Percentiles rank a stretch among this genome's conserved stretches.
phyloP scores from a whole-genome alignment of 192 early-diverging fungal species.

The Entophlyctis luteolus region DNA sequence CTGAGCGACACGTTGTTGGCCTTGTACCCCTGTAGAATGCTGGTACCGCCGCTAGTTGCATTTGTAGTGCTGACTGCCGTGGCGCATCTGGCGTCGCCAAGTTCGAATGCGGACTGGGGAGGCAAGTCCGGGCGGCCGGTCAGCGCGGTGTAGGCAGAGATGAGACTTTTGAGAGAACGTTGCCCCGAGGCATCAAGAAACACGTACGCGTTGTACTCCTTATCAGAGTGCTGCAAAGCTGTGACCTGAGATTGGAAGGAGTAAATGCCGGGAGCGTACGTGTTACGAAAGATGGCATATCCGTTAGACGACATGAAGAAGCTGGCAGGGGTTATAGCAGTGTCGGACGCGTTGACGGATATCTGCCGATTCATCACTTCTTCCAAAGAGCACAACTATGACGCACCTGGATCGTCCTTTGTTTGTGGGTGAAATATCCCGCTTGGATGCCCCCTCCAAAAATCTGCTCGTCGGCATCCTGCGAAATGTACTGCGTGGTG shows the following conservation, averaged over 20 bases:
- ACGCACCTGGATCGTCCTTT: neutral
- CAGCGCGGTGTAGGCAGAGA: neutral
- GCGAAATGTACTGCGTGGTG: neutral
- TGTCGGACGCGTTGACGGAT: constrained; percentile 6
- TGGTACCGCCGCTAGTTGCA: neutral
- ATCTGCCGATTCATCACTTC: no score
- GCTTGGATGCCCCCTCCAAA: constrained; percentile 18
- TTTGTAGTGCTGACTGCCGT: no score
- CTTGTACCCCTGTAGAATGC: neutral
- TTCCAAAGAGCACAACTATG: no score
- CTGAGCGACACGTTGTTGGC: constrained; percentile 10
- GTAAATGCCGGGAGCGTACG: constrained; percentile 8
- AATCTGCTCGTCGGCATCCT: neutral
- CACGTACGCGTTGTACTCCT: constrained; percentile 2
- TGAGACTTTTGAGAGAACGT: neutral
- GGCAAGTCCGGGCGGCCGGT: constrained; percentile 10
- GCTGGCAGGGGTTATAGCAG: neutral
- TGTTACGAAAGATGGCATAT: constrained; percentile 18
- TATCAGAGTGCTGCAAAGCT: constrained; percentile 1
- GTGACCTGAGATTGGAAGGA: neutral
- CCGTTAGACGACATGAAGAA: constrained; percentile 8
- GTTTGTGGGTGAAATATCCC: constrained; percentile 9
- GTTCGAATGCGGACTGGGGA: constrained; percentile 3
- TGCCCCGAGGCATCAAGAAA: neutral
- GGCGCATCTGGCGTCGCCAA: constrained; percentile 11